These are phyloP conservation scores for Euptelea pleiosperma DNA, from an alignment of 164 flowering plant species.

Conservation along the genomic window DNA sequence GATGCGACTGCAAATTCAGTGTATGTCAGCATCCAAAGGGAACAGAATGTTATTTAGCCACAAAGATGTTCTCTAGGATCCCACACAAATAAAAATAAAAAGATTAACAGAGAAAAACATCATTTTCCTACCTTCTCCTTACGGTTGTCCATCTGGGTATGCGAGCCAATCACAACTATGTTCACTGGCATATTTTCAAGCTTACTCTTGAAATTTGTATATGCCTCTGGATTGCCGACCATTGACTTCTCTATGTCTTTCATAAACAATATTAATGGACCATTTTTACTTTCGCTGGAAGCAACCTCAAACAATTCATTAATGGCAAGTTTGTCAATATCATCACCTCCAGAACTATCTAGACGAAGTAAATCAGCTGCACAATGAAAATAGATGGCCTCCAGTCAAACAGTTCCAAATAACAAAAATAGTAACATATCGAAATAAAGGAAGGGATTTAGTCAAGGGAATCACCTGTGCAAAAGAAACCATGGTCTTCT, in stretches of 20 bases:
- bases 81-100: neutral
- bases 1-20: conserved; percentile 65
- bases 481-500: conserved; percentile 78
- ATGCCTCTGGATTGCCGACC: conserved; percentile 51
- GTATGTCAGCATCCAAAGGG: neutral
- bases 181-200: conserved; percentile 70
- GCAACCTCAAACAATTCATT: conserved; percentile 79
- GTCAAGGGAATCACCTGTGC: conserved; percentile 48
- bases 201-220: conserved; percentile 44
- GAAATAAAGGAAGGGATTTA: neutral
- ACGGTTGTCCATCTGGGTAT: conserved; percentile 65
- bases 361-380: conserved; percentile 59
- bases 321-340: conserved; percentile 56
- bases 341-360: conserved; percentile 55
- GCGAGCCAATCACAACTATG: conserved; percentile 75
- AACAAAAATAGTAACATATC: neutral
- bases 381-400: conserved; percentile 4
- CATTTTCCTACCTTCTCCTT: conserved; percentile 69
- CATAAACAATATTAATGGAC: conserved; percentile 59
- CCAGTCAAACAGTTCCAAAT: neutral
- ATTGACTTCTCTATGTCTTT: conserved; percentile 84
- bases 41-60: neutral
- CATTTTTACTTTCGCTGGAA: conserved; percentile 49
- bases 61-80: neutral
- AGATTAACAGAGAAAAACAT: neutral